Conservation (phyloP, 331 rosid species). For the Stylosanthes scabra region DNA sequence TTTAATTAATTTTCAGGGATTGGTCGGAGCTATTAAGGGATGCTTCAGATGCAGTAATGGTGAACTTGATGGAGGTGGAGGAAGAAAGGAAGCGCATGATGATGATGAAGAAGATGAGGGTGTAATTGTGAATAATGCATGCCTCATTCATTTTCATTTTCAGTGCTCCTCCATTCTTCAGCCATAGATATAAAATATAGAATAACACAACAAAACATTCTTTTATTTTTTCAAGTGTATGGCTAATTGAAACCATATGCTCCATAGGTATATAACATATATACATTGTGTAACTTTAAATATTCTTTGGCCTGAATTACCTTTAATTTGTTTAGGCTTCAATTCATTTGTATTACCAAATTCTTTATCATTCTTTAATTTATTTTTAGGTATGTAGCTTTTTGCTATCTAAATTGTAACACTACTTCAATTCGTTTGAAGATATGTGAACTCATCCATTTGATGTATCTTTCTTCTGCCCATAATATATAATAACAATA, state of each 20-base stretch:
- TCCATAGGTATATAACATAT: not conserved
- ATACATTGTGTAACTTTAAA: conserved; percentile 32
- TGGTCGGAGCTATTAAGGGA: conserved; percentile 74
- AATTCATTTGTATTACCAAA: conserved; percentile 29
- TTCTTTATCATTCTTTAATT: not conserved
- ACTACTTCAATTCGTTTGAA: too few relatives aligned
- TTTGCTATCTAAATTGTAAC: not conserved
- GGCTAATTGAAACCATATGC: conserved; percentile 17
- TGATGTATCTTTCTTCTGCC: not conserved
- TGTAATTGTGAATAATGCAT: conserved; percentile 19
- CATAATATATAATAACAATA: conserved; percentile 16
- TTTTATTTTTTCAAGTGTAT: not conserved
- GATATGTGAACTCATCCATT: not conserved
- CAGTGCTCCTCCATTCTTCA: not conserved
- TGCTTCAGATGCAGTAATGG: conserved; percentile 71
- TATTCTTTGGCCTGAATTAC: conserved; percentile 36
- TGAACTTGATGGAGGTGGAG: conserved; percentile 67
- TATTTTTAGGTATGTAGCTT: not conserved
- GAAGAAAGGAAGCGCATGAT: conserved; percentile 36
- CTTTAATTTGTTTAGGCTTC: conserved; percentile 33
- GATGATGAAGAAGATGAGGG: not conserved
- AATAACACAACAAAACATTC: conserved; percentile 19
- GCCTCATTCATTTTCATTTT: not conserved
- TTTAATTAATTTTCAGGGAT: conserved; percentile 41
- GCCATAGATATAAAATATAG: too few relatives aligned